Conservation (phyloP, 2,329 filamentous ascomycete genomes). For the Aspergillus eucalypticola region DNA sequence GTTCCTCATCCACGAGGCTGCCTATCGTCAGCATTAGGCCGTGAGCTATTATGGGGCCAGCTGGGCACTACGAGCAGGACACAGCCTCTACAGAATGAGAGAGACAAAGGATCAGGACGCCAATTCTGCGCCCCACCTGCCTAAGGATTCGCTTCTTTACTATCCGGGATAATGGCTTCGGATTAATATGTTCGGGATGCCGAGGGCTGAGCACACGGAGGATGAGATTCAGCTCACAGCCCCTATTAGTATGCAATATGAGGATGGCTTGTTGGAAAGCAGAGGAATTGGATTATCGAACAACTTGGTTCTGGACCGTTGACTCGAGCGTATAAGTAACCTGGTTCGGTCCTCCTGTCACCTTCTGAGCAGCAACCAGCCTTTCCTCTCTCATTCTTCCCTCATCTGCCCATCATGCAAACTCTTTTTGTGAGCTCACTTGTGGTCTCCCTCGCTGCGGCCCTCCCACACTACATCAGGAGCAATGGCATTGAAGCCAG, state of each 20-base stretch:
- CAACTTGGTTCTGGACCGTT: neutral
- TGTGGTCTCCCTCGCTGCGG: neutral
- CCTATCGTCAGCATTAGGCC: neutral
- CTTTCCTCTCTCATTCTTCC: neutral
- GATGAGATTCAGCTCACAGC: neutral
- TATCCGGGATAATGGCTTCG: too few relatives aligned
- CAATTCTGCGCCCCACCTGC: neutral
- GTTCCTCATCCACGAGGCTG: neutral
- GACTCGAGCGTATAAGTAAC: neutral
- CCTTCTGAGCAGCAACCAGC: neutral
- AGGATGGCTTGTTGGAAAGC: neutral
- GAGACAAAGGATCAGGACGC: neutral
- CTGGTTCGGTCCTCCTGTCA: neutral
- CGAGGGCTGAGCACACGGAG: neutral
- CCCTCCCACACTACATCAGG: neutral
- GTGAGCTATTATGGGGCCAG: neutral
- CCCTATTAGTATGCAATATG: neutral
- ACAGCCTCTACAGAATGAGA: too few relatives aligned
- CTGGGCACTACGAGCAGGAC: neutral
- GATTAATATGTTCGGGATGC: neutral
- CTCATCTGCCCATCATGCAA: neutral
- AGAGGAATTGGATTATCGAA: neutral
- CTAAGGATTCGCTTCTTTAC: neutral
- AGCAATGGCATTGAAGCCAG: neutral
- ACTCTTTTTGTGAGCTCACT: neutral